These are phyloP conservation scores for Boletus subparvulus DNA, from an alignment of 768 basidiomycete genomes.

Conservation along the genomic window DNA sequence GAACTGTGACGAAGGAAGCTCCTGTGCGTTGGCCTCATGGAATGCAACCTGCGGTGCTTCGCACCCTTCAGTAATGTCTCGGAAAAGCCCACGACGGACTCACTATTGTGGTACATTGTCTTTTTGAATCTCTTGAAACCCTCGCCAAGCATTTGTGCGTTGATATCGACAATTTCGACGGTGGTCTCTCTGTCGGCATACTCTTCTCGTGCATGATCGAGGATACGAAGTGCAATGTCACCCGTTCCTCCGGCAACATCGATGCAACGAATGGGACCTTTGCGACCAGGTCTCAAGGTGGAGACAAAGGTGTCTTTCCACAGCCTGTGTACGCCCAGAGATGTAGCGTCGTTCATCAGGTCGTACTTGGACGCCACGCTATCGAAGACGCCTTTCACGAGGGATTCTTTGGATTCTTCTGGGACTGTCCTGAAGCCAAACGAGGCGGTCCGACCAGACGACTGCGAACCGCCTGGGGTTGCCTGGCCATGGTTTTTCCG, in stretches of 20 bases:
- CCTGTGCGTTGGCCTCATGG: conserved; percentile 90
- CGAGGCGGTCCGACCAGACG: conserved; percentile 59
- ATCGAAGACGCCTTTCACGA: conserved; percentile 92
- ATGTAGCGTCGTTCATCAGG: conserved; percentile 99
- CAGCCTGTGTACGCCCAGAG: conserved; percentile 90
- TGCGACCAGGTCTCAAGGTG: conserved; percentile 70
- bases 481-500: conserved; percentile 26
- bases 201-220: conserved; percentile 87
- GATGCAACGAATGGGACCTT: conserved; percentile 75
- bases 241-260: conserved; percentile 98
- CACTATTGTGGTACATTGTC: conserved; percentile 98
- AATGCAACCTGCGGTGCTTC: conserved; percentile 91
- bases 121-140: conserved; percentile 88
- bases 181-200: conserved; percentile 87
- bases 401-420: conserved; percentile 80
- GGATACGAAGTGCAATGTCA: conserved; percentile 91
- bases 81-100: conserved; percentile 22
- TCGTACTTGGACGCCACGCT: conserved; percentile 96
- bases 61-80: conserved; percentile 1
- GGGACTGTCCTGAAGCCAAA: conserved; percentile 93
- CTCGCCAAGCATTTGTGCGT: conserved; percentile 92
- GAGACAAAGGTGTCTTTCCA: conserved; percentile 95
- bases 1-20: conserved; percentile 64
- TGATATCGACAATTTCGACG: conserved; percentile 92
- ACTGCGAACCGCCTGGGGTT: conserved; percentile 5